Percentiles rank a stretch among this genome's conserved stretches.
These are phyloP conservation scores for Phylloboletellus chloephorus DNA, from an alignment of 1,284 basidiomycete species.

Conservation along the genomic window DNA sequence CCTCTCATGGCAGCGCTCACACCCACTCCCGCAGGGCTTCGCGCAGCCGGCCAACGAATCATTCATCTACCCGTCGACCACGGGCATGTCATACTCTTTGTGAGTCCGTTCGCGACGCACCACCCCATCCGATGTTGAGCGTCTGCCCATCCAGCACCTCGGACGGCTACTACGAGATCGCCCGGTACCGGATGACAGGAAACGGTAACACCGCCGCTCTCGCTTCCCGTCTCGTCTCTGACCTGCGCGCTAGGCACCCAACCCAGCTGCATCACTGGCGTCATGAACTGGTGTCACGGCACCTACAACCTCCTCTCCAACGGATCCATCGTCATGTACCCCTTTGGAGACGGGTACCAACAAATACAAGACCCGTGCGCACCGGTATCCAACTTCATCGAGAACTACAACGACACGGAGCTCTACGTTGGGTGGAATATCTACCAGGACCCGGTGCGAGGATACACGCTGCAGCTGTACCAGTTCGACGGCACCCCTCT, in stretches of 20 bases:
- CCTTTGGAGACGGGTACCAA: conserved; percentile 81
- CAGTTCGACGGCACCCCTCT: conserved; percentile 37
- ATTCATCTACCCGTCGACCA: conserved; percentile 77
- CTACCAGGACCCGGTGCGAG: conserved; percentile 34
- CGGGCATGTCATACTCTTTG: conserved; percentile 87
- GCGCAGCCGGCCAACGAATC: conserved; percentile 75
- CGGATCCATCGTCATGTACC: conserved; percentile 68
- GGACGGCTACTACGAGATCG: conserved; percentile 79
- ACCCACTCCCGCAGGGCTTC: conserved; percentile 53
- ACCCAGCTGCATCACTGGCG: conserved; percentile 79
- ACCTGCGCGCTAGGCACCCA: conserved; percentile 46
- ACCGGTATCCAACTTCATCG: conserved; percentile 78
- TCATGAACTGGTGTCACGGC: conserved; percentile 86
- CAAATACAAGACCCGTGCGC: conserved; percentile 90
- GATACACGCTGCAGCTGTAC: conserved; percentile 39
- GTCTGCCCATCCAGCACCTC: conserved; percentile 41
- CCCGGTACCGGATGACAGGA: conserved; percentile 78
- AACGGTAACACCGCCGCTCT: conserved; percentile 55
- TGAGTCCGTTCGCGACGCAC: conserved; percentile 38
- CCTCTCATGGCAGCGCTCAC: background rate
- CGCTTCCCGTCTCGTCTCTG: background rate
- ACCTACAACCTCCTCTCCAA: conserved; percentile 62
- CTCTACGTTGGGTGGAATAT: conserved; percentile 38
- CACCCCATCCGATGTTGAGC: background rate
- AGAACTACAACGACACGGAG: conserved; percentile 66